Evolutionary conservation across 495 filamentous ascomycete species (phyloP).

Genomic region (Penicillium cosmopolitanum): DNA sequence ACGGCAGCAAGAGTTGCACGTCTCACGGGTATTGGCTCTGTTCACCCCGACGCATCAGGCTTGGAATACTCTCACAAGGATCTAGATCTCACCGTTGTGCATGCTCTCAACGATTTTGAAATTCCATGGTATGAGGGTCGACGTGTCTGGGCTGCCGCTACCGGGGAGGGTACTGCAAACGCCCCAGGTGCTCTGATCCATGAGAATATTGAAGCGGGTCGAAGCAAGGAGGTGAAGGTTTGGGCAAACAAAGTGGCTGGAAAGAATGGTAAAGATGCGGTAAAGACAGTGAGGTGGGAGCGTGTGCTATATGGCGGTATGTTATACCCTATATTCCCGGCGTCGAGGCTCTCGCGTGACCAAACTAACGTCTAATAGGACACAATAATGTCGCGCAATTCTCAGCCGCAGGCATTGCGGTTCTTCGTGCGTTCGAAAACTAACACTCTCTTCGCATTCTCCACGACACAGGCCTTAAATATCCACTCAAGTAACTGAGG

Average conservation of each 20-base stretch:
- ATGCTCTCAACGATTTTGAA: slow-evolving; percentile 74
- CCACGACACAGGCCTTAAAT: neutral
- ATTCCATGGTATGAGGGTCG: slow-evolving; percentile 65
- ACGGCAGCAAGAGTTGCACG: slow-evolving; percentile 53
- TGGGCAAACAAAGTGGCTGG: slow-evolving; percentile 39
- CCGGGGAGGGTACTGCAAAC: slow-evolving; percentile 49
- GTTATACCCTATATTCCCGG: slow-evolving; percentile 19
- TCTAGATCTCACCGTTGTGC: slow-evolving; percentile 71
- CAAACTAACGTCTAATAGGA: slow-evolving; percentile 29
- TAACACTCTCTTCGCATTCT: slow-evolving; percentile 12
- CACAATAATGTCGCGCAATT: slow-evolving; percentile 56
- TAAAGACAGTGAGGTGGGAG: slow-evolving; percentile 55
- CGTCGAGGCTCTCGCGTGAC: neutral
- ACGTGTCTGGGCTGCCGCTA: slow-evolving; percentile 55
- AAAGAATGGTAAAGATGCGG: slow-evolving; percentile 33
- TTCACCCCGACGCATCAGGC: slow-evolving; percentile 23
- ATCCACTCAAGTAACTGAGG: neutral
- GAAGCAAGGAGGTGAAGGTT: slow-evolving; percentile 39
- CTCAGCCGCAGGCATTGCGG: slow-evolving; percentile 60
- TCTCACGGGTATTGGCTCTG: slow-evolving; percentile 37
- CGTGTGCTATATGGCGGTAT: slow-evolving; percentile 52
- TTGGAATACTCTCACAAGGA: slow-evolving; percentile 47
- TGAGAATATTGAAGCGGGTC: slow-evolving; percentile 33
- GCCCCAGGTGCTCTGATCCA: slow-evolving; percentile 55
- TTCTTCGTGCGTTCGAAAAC: slow-evolving; percentile 65